Percentiles rank a stretch among this genome's conserved stretches.
phyloP scores from a whole-genome alignment of 805 yeast species.

The Saturnispora mendoncae region DNA sequence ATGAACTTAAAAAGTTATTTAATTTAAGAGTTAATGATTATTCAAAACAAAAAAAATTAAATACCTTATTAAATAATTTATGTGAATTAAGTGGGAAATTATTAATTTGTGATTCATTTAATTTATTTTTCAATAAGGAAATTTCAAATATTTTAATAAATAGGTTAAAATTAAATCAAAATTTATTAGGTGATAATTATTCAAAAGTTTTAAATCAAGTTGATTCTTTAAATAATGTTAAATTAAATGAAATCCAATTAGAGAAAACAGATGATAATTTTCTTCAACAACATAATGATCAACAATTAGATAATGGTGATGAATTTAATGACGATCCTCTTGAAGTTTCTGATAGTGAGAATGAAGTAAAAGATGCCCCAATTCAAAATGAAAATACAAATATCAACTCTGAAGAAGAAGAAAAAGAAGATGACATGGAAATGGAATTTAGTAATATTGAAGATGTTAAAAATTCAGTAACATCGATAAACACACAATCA shows the following conservation, averaged over 20 bases:
- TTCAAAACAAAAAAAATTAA: neutral
- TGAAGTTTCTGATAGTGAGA: slow-evolving; percentile 11
- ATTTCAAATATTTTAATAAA: slow-evolving; percentile 10
- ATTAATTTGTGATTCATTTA: slow-evolving; percentile 12
- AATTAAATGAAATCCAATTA: neutral
- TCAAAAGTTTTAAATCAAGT: slow-evolving; percentile 8
- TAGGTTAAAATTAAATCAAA: slow-evolving; percentile 22
- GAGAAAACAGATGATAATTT: neutral
- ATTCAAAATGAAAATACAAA: slow-evolving; percentile 4
- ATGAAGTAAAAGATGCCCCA: neutral
- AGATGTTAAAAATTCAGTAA: slow-evolving; percentile 4
- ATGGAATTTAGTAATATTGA: slow-evolving; percentile 12
- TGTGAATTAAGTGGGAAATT: slow-evolving; percentile 22
- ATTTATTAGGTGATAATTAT: slow-evolving; percentile 19
- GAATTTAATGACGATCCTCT: slow-evolving; percentile 14
- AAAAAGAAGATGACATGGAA: slow-evolving; percentile 9
- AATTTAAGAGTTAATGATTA: neutral
- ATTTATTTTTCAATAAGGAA: slow-evolving; percentile 1
- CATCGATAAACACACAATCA: neutral
- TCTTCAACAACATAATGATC: neutral
- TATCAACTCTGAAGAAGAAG: slow-evolving; percentile 1
- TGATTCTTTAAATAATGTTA: slow-evolving; percentile 2
- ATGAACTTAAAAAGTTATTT: neutral
- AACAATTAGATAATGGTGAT: slow-evolving; percentile 4
- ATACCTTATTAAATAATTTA: slow-evolving; percentile 16